Conservation (phyloP, 805 yeast genomes). For the Candida stauntonica region DNA sequence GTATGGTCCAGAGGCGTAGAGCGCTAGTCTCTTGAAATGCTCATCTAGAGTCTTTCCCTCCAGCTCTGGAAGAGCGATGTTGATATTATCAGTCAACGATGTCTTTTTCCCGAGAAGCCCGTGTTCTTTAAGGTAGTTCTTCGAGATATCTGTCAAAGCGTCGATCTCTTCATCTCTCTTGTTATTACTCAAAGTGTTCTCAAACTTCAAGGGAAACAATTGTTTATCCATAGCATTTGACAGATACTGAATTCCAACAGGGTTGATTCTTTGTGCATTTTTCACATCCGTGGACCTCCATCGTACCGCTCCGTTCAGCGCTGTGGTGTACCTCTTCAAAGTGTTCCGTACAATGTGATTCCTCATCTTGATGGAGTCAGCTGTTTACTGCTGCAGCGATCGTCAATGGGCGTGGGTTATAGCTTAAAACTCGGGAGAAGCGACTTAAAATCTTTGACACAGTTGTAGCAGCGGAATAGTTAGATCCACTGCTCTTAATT, state of each 20-base stretch:
- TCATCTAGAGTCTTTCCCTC: constrained; percentile 74
- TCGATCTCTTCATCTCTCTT: neutral
- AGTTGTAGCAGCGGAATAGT: too few species aligned
- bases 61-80: constrained; percentile 60
- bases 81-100: constrained; percentile 52
- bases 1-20: constrained; percentile 56
- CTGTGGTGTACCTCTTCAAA: neutral
- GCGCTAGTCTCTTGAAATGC: constrained; percentile 76
- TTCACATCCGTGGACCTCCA: neutral
- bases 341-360: too few species aligned
- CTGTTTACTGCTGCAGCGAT: too few species aligned
- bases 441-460: too few species aligned
- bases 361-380: too few species aligned
- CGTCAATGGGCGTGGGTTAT: too few species aligned
- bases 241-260: constrained; percentile 77
- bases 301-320: neutral
- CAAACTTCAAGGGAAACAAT: constrained; percentile 41
- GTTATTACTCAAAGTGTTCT: too few species aligned
- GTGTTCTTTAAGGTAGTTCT: constrained; percentile 53
- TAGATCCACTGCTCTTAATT: too few species aligned
- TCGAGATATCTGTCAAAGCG: constrained; percentile 46
- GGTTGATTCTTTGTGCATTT: constrained; percentile 57
- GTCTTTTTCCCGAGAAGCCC: constrained; percentile 76
- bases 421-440: too few species aligned
- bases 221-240: constrained; percentile 54